Base-by-base conservation (phyloP, 306 rosid species). In the Mucuna pruriens region DNA sequence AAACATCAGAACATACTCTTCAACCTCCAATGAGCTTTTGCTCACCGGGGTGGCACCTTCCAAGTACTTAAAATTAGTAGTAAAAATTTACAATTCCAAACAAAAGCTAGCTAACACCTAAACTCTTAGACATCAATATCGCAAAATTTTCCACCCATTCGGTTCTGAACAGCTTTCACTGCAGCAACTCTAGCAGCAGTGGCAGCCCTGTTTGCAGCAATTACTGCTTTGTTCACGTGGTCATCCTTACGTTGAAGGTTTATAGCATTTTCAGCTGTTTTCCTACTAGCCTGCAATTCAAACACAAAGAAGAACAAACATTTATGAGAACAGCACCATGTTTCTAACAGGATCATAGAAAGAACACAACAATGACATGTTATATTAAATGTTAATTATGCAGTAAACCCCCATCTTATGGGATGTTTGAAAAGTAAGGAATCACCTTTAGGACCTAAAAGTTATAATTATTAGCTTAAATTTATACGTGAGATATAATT, bases 181-280 rank as follows among this genome's bases (percentile, higher is more conserved):
- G 98, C 98, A 9, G 97, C 97, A 80, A 95, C 98, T 88, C 97
- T 90, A 26, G 97, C 97, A 57, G 97, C 98, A 29, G 91, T 89
- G 69, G 98, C 97, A 1, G 97, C 98, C 61, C 91, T 89, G 71
- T 95, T 92, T 22, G 98, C 92, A 8, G 92, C 92, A 42, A 77
- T 77, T 3, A 89, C 92, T 57, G 95, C 91, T 85, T 88, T 90
- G 88, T 91, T 90, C 67, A 91, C 94, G 6, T 85, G 88, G 0
- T 89, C 94, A 17, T 95, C 97, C 45, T 90, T 91, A 31, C 89
- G 78, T 26, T 36, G 71, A 74, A 89, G 88, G 38, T 88, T 91
- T 39, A 90, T 76, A 3, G 95, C 95, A 73, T 87, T 86, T 86
- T 84, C 88, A 7, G 94, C 95, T 6, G 95, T 84, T 84, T 76